phyloP scores from a whole-genome alignment of 176 grass and related monocot species.

The Tillandsia fasciculata region DNA sequence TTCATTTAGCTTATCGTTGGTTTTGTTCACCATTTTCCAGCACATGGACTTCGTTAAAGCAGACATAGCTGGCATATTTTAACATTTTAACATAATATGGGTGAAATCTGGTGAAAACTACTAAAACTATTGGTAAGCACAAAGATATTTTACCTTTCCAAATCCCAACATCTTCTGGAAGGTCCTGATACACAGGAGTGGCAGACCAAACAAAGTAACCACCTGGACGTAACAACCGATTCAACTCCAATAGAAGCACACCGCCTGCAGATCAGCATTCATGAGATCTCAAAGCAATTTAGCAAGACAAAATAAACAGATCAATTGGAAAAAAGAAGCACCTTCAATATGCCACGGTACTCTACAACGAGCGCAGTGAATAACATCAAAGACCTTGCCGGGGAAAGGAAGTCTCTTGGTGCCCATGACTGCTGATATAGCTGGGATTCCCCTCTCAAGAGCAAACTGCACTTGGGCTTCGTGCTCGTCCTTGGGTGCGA shows the following conservation, averaged over 20 bases:
- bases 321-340: conserved; percentile 18
- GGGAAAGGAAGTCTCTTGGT: conserved; percentile 94
- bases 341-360: conserved; percentile 99
- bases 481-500: conserved; percentile 99
- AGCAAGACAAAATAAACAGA: conserved; percentile 18
- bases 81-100: neutral
- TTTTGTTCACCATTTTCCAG: conserved; percentile 94
- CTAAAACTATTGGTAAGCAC: neutral
- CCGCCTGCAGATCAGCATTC: conserved; percentile 49
- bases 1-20: conserved; percentile 68
- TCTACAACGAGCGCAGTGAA: conserved; percentile 91
- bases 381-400: conserved; percentile 78
- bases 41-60: conserved; percentile 85
- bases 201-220: conserved; percentile 98
- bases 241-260: conserved; percentile 90
- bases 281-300: conserved; percentile 12
- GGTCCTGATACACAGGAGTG: conserved; percentile 89
- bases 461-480: conserved; percentile 99
- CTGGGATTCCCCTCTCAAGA: conserved; percentile 93
- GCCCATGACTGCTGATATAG: conserved; percentile 98
- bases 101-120: neutral
- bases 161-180: conserved; percentile 82
- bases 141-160: conserved; percentile 57
- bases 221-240: conserved; percentile 81
- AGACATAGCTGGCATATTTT: conserved; percentile 51